phyloP scores from a whole-genome alignment of 2,329 filamentous ascomycete genomes.

The Calonectria pseudoturangicola region DNA sequence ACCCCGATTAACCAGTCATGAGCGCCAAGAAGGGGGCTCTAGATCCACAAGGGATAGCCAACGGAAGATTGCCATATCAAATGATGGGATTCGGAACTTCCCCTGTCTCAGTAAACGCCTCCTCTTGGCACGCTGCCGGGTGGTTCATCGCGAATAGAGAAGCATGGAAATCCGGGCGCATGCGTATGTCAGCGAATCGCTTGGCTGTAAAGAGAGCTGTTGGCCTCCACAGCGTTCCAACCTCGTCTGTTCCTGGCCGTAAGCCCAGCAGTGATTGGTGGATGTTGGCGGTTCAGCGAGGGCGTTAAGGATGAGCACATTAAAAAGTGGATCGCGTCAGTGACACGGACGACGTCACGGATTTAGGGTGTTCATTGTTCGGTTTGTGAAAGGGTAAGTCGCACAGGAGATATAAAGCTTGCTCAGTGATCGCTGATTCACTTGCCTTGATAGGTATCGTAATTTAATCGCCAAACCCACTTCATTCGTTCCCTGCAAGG shows the following conservation, averaged over 20 bases:
- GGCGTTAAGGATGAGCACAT: constrained; percentile 21
- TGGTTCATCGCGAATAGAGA: constrained; percentile 11
- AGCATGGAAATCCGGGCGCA: not conserved
- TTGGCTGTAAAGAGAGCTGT: not conserved
- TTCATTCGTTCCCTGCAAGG: constrained; percentile 12
- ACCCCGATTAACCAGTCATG: not conserved
- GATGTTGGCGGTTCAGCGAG: constrained; percentile 2
- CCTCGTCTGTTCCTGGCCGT: not conserved
- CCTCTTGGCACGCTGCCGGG: not conserved
- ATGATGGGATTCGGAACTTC: constrained; percentile 4
- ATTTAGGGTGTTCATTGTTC: not conserved
- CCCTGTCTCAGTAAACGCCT: constrained; percentile 24
- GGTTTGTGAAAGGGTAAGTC: too few relatives aligned
- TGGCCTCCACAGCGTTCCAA: not conserved
- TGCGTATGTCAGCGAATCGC: constrained; percentile 8
- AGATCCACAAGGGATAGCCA: not conserved
- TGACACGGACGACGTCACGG: constrained; percentile 5
- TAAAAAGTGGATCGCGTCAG: constrained; percentile 8
- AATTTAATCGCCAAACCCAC: constrained; percentile 14
- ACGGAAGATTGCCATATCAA: not conserved
- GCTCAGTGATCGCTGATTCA: not conserved
- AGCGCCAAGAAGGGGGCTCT: not conserved
- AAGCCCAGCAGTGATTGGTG: constrained; percentile 5
- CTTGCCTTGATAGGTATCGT: too few relatives aligned
- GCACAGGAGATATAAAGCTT: not conserved